Base-by-base conservation (phyloP, 345 rosid genomes). In the Rhizophora apiculata region DNA sequence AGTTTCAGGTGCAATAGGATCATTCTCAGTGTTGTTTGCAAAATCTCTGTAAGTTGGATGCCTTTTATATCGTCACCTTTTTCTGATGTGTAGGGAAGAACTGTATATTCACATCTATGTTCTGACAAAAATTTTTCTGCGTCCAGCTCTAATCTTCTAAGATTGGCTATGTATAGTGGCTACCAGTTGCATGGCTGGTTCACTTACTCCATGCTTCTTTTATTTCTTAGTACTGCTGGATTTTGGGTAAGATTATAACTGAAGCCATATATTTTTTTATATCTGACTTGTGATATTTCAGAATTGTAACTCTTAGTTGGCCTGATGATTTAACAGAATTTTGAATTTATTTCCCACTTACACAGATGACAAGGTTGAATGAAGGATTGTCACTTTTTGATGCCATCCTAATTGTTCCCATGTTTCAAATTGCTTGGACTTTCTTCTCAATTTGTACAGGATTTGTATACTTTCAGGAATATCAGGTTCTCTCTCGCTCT, bases 341-440 rank as follows among this genome's bases (percentile, higher is more conserved):
- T 24, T 71, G 10, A 59, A 46, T 53, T 13, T 49, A 43, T 69
- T 54, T 60, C 58, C 29, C 54, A 8, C 57, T 72, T 68, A 37
- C 81, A 75, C 93, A 95, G 99, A 86, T 92, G 99, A 79, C 99
- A 58, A 86, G 99, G 74, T 80, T 95, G 82, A 95, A 95, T 72
- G 99, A 92, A 78, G 99, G 99, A 62, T 80, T 95, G 80, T 78
- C 99, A 24, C 76, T 88, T 39, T 95, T 87, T 49, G 99, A 95
- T 78, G 99, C 99, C 66, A 90, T 95, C 72, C 92, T 92, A 62
- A 95, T 95, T 68, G 99, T 95, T 82, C 99, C 99, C 6, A 95
- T 95, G 99, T 95, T 95, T 83, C 97, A 95, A 83, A 95, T 95
- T 81, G 97, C 89, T 65, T 95, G 99, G 99, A 92, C 99, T 68